Base-by-base conservation (phyloP, 768 basidiomycete species). In the Plicaturopsis crispa region DNA sequence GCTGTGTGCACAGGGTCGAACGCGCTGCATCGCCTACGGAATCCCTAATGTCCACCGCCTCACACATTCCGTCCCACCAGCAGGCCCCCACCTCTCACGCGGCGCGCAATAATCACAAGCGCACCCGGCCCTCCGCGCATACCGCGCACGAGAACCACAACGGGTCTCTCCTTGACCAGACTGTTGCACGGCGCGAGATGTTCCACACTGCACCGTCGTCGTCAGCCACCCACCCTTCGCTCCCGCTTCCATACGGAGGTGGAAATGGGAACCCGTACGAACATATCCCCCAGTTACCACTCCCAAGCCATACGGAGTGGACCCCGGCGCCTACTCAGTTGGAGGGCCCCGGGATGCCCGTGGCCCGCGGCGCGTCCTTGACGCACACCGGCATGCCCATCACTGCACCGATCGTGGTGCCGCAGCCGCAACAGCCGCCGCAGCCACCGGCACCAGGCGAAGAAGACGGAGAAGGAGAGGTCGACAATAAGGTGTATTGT, bases 341-440 rank as follows among this genome's bases (percentile, higher is more conserved):
- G 20, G 82, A 84, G 48, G 84, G 84, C 3, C 84, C 84, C 7
- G 84, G 84, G 1, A 81, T 87, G 78, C 83, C 84, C 10, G 72
- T 83, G 5, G 66, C 73, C 30, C 64, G 80, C 31, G 68, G 58
- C 31, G 38, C 63, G 16, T 47, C 49, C 32, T 37, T 13, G 14
- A 19, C 21, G 11, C 13, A 32, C 14, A 33, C 44, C 2, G 30
- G 35, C 3, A 48, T 57, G 26, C 43, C 58, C 6, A 52, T 55
- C 26, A 8, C 26, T 28, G 14, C 26, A 8, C 10, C 26, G 14
- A 28, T 28, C 14, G 26, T 14, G 10, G 8, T 14, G 8, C 14
- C 26, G 14, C 8, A 28, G 26, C 14, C 14, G 26, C 8, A 28
- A 8, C 8, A 8, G 8, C 10, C 10, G 10, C 10, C 8, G 10